Percentiles rank a stretch among this genome's conserved stretches.
Evolutionary conservation across 495 filamentous ascomycete genomes (phyloP).

Genomic region (Annulohypoxylon stygium): DNA sequence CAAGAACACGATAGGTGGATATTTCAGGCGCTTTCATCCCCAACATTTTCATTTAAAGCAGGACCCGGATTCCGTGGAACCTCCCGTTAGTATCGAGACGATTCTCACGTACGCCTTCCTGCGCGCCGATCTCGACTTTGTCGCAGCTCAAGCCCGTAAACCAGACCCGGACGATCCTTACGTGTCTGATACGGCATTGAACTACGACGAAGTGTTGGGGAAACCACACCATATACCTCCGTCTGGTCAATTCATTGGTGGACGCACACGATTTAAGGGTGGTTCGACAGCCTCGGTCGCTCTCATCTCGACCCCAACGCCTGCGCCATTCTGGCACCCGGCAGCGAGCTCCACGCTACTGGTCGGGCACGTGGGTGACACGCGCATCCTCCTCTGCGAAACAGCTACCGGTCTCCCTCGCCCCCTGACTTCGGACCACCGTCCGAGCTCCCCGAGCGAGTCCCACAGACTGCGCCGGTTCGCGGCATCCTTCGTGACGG

Average conservation of each 20-base stretch:
- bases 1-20: slow-evolving; percentile 88
- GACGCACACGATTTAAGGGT: slow-evolving; percentile 83
- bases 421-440: slow-evolving; percentile 88
- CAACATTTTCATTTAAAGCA: slow-evolving; percentile 64
- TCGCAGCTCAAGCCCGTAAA: slow-evolving; percentile 83
- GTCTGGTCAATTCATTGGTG: slow-evolving; percentile 71
- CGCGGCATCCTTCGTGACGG: slow-evolving; percentile 87
- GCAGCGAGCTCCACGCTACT: slow-evolving; percentile 82
- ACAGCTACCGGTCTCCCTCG: slow-evolving; percentile 81
- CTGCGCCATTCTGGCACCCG: slow-evolving; percentile 95
- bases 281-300: slow-evolving; percentile 91
- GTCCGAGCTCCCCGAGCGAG: slow-evolving; percentile 87
- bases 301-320: slow-evolving; percentile 89
- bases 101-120: slow-evolving; percentile 92
- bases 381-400: slow-evolving; percentile 86
- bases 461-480: slow-evolving; percentile 85
- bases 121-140: slow-evolving; percentile 91
- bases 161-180: slow-evolving; percentile 75
- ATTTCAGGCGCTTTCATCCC: slow-evolving; percentile 90
- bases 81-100: slow-evolving; percentile 66
- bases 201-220: slow-evolving; percentile 82
- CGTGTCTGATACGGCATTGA: slow-evolving; percentile 77
- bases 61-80: slow-evolving; percentile 42
- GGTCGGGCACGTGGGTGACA: slow-evolving; percentile 94
- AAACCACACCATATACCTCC: slow-evolving; percentile 69